Evolutionary conservation across 352 stramenopile species (phyloP).

Genomic region (Phytophthora syringae): DNA sequence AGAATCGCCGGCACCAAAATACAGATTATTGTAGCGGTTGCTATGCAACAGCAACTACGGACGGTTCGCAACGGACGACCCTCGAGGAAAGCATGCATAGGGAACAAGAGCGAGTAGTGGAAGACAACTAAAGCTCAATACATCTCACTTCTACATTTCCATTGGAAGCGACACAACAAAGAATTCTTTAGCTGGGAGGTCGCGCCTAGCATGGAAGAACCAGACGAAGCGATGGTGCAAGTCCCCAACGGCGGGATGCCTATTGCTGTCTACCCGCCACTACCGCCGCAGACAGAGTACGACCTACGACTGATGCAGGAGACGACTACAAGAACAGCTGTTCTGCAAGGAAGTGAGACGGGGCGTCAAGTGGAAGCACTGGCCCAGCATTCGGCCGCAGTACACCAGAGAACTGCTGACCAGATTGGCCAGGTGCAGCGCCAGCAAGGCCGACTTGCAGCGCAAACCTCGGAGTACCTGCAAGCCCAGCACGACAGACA

Average conservation of each 20-base stretch:
- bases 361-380: slow-evolving; percentile 15
- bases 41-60: too few relatives aligned
- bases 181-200: slow-evolving; percentile 7
- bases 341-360: background rate
- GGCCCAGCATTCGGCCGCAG: slow-evolving; percentile 12
- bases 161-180: too few relatives aligned
- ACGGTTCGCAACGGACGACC: too few relatives aligned
- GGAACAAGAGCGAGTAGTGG: too few relatives aligned
- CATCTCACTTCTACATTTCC: too few relatives aligned
- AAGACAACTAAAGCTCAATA: too few relatives aligned
- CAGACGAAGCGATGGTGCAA: background rate
- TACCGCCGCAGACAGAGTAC: background rate
- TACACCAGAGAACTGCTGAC: slow-evolving; percentile 2
- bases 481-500: slow-evolving; percentile 12
- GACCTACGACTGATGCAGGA: background rate
- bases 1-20: slow-evolving; percentile 21
- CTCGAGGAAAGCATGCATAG: too few relatives aligned
- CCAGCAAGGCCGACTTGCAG: slow-evolving; percentile 18
- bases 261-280: slow-evolving; percentile 3
- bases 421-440: slow-evolving; percentile 12
- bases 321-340: background rate
- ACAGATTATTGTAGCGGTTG: slow-evolving; percentile 19
- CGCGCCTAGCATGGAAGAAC: slow-evolving; percentile 2
- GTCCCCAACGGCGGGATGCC: background rate
- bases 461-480: slow-evolving; percentile 15